Conservation (phyloP, 1,139 yeast genomes). For the Yamadazyma pseudoaaseri region DNA sequence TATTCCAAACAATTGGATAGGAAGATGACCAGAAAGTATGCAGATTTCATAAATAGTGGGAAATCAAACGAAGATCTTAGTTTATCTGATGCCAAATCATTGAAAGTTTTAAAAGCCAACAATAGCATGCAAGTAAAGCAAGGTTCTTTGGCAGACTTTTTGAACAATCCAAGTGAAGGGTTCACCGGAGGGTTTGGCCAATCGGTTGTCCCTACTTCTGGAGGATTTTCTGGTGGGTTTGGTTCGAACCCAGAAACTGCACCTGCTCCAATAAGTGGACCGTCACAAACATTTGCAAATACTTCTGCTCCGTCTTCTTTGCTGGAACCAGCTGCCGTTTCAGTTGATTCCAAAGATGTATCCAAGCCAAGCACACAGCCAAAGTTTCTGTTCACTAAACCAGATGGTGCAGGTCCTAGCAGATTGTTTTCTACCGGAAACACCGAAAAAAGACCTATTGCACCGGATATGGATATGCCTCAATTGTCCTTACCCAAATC, state of each 20-base stretch:
- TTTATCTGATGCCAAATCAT: slow-evolving; percentile 4
- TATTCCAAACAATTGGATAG: slow-evolving; percentile 53
- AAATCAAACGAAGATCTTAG: slow-evolving; percentile 26
- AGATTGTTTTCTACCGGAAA: not conserved
- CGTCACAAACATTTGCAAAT: not conserved
- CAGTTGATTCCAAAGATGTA: not conserved
- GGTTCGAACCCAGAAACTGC: not conserved
- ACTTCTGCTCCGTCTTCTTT: not conserved
- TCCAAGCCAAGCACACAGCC: not conserved
- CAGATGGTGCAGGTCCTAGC: not conserved
- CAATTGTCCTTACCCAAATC: not conserved
- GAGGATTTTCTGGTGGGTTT: slow-evolving; percentile 1
- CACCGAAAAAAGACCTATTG: not conserved
- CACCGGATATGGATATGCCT: not conserved
- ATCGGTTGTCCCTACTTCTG: not conserved
- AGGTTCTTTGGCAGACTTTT: slow-evolving; percentile 18
- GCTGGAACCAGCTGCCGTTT: slow-evolving; percentile 7
- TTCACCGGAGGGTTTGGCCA: slow-evolving; percentile 4
- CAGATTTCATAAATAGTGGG: slow-evolving; percentile 40
- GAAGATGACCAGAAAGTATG: slow-evolving; percentile 33
- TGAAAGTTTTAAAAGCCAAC: slow-evolving; percentile 5
- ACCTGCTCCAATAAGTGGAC: not conserved
- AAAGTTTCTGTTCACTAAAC: not conserved
- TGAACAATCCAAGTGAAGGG: slow-evolving; percentile 6
- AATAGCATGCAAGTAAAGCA: slow-evolving; percentile 9